Base-by-base conservation (phyloP, 1,139 yeast genomes). In the Candida tropicalis region DNA sequence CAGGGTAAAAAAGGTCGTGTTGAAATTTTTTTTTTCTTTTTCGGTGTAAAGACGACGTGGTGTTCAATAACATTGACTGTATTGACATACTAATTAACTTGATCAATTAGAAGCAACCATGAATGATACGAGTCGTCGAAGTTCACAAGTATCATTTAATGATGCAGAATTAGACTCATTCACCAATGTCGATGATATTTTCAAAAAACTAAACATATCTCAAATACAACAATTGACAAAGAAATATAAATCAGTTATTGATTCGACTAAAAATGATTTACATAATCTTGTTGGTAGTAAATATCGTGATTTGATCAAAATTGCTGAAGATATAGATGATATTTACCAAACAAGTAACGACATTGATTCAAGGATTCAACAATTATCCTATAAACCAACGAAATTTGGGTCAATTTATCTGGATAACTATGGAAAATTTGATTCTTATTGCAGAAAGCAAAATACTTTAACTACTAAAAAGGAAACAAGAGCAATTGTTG, bases 281-380 rank as follows among this genome's bases (percentile, higher is more conserved):
- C 79, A 85, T 45, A 54, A 65, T 2, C 65, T 84, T 36, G 89
- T 86, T 9, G 88, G 90, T 3, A 65, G 65, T 32, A 81, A 83
- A 57, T 85, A 84, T 59, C 68, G 87, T 42, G 90, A 85, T 52
- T 66, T 86, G 53, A 70, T 86, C 28, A 68, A 76, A 31, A 84
- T 86, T 5, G 87, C 91, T 0, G 90, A 85, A 54, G 79, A 81
- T 47, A 82, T 86, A 29, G 77, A 76, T 33, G 64, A 63, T 5
- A 81, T 84, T 82, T 70, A 78, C 49, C 55, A 57, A 2, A 53
- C 70, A 9, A 70, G 80, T 1, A 51, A 53, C 9, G 46, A 43
- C 1, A 56, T 67, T 2, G 69, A 72, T 38, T 52, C 55, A 7
- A 51, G 55, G 8, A 50, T 73, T 13, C 54, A 73, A 1, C 57